Evolutionary conservation across 2,329 filamentous ascomycete species (phyloP).

Genomic region (Teratosphaeria epicoccoides): DNA sequence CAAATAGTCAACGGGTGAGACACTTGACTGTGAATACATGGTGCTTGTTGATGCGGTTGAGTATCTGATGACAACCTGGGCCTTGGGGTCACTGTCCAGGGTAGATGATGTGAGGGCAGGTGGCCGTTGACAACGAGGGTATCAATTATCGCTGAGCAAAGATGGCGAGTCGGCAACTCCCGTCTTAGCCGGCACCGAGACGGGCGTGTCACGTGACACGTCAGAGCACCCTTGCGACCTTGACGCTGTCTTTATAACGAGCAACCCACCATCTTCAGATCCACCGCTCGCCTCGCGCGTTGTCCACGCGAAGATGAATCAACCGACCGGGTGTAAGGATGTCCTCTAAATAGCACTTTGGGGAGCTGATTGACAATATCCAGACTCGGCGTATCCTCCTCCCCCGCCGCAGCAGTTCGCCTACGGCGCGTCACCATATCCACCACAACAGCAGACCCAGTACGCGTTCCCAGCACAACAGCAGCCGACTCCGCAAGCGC

Average conservation of each 20-base stretch:
- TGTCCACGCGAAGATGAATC: background rate
- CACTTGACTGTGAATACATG: no score
- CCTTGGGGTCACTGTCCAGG: no score
- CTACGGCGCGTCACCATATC: constrained; percentile 3
- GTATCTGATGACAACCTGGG: no score
- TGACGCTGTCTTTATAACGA: background rate
- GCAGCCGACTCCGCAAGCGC: background rate
- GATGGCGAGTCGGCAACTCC: no score
- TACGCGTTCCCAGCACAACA: background rate
- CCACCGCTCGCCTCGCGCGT: background rate
- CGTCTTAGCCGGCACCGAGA: background rate
- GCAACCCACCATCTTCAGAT: background rate
- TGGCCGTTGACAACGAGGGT: no score
- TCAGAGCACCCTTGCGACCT: background rate
- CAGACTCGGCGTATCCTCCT: constrained; percentile 2
- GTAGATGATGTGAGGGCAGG: no score
- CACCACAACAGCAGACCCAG: constrained; percentile 1
- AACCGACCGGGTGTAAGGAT: constrained; percentile 1
- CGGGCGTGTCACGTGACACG: background rate
- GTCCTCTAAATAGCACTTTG: background rate
- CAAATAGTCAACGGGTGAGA: no score
- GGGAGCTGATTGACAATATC: background rate
- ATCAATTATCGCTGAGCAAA: no score
- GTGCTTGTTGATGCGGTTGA: no score
- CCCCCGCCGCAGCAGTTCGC: background rate